phyloP scores from a whole-genome alignment of 495 filamentous ascomycete genomes.

The Talaromyces liani region DNA sequence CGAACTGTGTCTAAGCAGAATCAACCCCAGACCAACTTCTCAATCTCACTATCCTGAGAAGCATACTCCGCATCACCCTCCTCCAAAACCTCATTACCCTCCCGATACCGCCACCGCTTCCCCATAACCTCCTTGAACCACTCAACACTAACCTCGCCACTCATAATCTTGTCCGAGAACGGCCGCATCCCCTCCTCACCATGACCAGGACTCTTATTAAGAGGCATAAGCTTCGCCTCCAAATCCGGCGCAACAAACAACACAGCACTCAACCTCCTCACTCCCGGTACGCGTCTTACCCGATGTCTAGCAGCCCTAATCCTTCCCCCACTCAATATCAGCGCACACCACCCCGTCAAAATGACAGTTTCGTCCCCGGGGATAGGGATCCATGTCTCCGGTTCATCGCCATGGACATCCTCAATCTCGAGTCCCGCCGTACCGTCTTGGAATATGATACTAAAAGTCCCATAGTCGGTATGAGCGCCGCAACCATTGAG shows the following conservation, averaged over 20 bases:
- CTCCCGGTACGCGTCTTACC: neutral
- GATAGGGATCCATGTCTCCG: neutral
- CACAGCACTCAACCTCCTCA: neutral
- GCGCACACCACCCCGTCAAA: neutral
- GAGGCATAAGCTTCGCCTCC: neutral
- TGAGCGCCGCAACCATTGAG: neutral
- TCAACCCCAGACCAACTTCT: neutral
- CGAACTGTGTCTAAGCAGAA: neutral
- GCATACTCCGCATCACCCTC: neutral
- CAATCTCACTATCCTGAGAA: neutral
- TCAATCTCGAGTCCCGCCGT: neutral
- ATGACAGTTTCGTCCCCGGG: neutral
- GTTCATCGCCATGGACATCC: neutral
- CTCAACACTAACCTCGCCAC: neutral
- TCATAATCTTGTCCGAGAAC: neutral
- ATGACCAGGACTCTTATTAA: neutral
- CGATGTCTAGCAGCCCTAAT: neutral
- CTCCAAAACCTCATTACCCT: neutral
- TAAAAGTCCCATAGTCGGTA: neutral
- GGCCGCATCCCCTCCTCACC: neutral
- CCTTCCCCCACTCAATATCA: neutral
- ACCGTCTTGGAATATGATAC: neutral
- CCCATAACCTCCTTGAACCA: neutral
- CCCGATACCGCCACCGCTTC: neutral
- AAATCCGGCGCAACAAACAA: neutral